Conservation (phyloP, 192 early-diverging fungal genomes). For the Coemansia sp. region DNA sequence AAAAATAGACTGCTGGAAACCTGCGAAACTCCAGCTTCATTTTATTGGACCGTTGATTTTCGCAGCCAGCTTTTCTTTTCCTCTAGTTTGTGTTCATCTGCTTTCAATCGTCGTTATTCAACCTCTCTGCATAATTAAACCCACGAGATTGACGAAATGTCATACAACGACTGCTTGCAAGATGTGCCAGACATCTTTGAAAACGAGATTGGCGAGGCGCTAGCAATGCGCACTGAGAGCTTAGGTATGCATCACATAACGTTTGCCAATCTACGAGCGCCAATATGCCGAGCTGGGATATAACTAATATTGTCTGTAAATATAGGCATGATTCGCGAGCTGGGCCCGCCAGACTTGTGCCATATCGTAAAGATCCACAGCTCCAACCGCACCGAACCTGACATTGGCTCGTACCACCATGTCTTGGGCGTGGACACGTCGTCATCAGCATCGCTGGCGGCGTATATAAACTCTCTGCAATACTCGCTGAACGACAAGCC, state of each 20-base stretch:
- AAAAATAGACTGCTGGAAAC: no score
- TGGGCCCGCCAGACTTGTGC: slow-evolving; percentile 97
- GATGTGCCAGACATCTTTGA: slow-evolving; percentile 98
- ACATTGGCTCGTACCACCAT: slow-evolving; percentile 79
- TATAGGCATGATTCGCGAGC: slow-evolving; percentile 79
- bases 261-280: not conserved
- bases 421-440: slow-evolving; percentile 80
- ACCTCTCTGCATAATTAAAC: no score
- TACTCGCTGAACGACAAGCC: slow-evolving; percentile 60
- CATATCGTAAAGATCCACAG: slow-evolving; percentile 92
- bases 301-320: not conserved
- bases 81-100: no score
- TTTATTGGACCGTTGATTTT: no score
- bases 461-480: slow-evolving; percentile 93
- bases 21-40: no score
- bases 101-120: no score
- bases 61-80: no score
- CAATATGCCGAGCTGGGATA: no score
- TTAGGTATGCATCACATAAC: slow-evolving; percentile 63
- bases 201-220: slow-evolving; percentile 83
- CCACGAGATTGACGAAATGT: slow-evolving; percentile 19
- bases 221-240: slow-evolving; percentile 83
- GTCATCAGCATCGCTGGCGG: slow-evolving; percentile 95
- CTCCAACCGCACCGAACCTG: slow-evolving; percentile 40
- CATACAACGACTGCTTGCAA: slow-evolving; percentile 64